Base-by-base conservation (phyloP, 768 basidiomycete species). In the Pholiota conissans region DNA sequence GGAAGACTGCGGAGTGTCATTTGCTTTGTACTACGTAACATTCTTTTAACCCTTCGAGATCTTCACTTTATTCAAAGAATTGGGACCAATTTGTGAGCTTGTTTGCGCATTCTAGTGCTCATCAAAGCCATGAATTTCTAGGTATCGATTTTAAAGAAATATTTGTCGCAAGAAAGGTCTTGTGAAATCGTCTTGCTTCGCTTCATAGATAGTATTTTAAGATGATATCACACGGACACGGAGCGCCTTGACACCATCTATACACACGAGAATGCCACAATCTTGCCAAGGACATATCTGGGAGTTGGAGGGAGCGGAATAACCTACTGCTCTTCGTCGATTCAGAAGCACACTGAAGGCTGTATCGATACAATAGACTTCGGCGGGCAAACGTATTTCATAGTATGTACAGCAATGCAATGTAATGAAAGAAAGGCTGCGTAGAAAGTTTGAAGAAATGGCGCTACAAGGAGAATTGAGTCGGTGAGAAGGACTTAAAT, bases 1-100 rank as follows among this genome's bases (percentile, higher is more conserved):
- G 27, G 29, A 49, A 49, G 49, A 30, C 49, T 49, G 49, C 49
- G 49, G 49, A 49, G 27, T 49, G 30, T 49, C 49, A 34, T 30
- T 32, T n/a, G 29, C 13, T 2, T 22, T 34, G 3, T 6, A 14
- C 20, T 11, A 45, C 42, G 20, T 49, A 49, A 49, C 34, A 20
- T n/a, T 34, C 18, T 49, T 18, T 34, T 18, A 45, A 45, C 2
- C 9, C 42, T 45, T 11, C 18, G 22, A 22, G 42, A 45, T 24
- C 4, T 45, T 22, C 37, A 5, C 18, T 20, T 2, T 22, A 45
- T 45, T 20, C 20, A 26, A 20, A 45, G 42, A 24, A 24, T 9
- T 10, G 10, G 20, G 18, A 22, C 6, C 42, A 45, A 6, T 24
- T 45, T 45, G 5, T 24, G 20, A 45, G 18, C 18, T 20, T 24